Percentiles rank a stretch among this genome's conserved stretches.
These are phyloP conservation scores for Lachancea waltii DNA, from an alignment of 805 yeast species.

Conservation along the genomic window DNA sequence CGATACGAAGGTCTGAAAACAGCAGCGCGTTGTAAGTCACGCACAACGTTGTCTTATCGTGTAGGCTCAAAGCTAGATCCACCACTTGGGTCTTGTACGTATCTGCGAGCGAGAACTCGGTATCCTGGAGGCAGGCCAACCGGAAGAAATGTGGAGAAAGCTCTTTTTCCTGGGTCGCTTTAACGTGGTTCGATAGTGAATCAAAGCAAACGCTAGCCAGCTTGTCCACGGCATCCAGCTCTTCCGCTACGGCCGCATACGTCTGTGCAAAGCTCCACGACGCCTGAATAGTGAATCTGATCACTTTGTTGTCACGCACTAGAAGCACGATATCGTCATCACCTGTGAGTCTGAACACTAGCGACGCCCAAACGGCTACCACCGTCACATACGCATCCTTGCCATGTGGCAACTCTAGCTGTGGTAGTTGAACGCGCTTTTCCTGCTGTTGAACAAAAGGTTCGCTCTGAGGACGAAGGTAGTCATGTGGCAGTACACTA, in stretches of 20 bases:
- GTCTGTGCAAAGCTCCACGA: constrained; percentile 49
- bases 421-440: constrained; percentile 31
- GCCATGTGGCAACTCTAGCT: constrained; percentile 24
- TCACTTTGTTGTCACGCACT: constrained; percentile 39
- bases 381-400: constrained; percentile 42
- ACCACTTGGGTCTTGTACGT: constrained; percentile 35
- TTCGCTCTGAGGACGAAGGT: constrained; percentile 64
- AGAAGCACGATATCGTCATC: constrained; percentile 90
- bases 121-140: constrained; percentile 35
- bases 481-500: constrained; percentile 85
- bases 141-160: constrained; percentile 58
- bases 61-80: constrained; percentile 38
- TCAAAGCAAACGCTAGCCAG: constrained; percentile 40
- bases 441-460: constrained; percentile 58
- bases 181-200: constrained; percentile 49
- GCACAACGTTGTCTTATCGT: constrained; percentile 15
- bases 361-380: constrained; percentile 59
- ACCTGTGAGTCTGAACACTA: constrained; percentile 78
- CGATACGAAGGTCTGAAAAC: constrained; percentile 63
- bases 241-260: constrained; percentile 36
- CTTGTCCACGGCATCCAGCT: constrained; percentile 34
- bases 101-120: constrained; percentile 35
- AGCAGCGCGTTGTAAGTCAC: constrained; percentile 64
- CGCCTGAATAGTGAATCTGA: constrained; percentile 57
- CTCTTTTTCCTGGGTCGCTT: constrained; percentile 44